A percentile compares a stretch with the other conserved stretches of the same genome.
phyloP scores from a whole-genome alignment of 148 eudicot genomes.

The Vaccinium macrocarpon region DNA sequence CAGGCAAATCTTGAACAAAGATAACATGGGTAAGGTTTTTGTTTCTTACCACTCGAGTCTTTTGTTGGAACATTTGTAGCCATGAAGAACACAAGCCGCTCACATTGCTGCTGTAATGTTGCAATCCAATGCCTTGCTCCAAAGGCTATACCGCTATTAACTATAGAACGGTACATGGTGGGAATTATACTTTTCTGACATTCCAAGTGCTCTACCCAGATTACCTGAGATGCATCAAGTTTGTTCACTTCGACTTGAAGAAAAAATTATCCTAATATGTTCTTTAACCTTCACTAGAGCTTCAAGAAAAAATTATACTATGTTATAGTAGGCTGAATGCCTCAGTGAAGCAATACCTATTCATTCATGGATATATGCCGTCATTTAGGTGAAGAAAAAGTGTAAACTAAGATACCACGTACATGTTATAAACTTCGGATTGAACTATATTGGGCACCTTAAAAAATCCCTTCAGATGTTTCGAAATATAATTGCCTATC shows the following conservation, averaged over 20 bases:
- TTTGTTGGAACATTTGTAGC: slow-evolving; percentile 93
- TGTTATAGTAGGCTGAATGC: background rate
- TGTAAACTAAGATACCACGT: background rate
- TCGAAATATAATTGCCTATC: background rate
- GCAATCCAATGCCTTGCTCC: slow-evolving; percentile 91
- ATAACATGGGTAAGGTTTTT: background rate
- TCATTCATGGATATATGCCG: too few species aligned
- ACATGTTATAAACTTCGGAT: background rate
- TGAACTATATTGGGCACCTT: background rate
- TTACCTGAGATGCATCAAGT: slow-evolving; percentile 51
- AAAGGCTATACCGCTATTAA: slow-evolving; percentile 84
- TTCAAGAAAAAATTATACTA: background rate
- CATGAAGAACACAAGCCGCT: slow-evolving; percentile 78
- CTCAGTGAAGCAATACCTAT: background rate
- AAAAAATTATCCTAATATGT: background rate
- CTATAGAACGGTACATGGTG: slow-evolving; percentile 65
- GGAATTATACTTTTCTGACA: slow-evolving; percentile 68
- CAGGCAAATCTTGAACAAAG: background rate
- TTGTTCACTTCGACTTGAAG: background rate
- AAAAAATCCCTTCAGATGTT: background rate
- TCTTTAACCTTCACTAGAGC: background rate
- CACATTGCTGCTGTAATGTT: slow-evolving; percentile 84
- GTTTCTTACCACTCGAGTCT: slow-evolving; percentile 67
- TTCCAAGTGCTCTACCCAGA: slow-evolving; percentile 92
- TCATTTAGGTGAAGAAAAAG: background rate